phyloP scores from a whole-genome alignment of 1,284 basidiomycete genomes.

The Puccinia hordei region DNA sequence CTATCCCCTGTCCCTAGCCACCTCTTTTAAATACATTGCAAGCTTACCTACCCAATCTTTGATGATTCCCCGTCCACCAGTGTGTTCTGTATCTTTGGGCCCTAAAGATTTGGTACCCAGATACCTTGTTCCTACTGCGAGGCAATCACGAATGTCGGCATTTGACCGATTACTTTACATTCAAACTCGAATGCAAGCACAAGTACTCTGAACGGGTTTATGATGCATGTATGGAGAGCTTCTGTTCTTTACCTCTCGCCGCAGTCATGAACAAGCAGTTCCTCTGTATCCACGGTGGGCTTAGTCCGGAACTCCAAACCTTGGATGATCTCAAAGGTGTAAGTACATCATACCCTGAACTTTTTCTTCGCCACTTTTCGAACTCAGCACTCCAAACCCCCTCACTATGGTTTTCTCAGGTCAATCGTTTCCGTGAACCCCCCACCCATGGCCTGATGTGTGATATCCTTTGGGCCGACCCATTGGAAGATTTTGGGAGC shows the following conservation, averaged over 20 bases:
- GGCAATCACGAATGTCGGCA: conserved; percentile 98
- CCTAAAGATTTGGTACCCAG: conserved; percentile 91
- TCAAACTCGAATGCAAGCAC: conserved; percentile 93
- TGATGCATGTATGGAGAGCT: conserved; percentile 88
- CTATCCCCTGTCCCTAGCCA: conserved; percentile 9
- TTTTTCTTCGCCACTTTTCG: background rate
- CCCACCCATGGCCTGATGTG: conserved; percentile 93
- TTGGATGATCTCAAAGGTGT: conserved; percentile 83
- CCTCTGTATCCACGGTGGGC: conserved; percentile 88
- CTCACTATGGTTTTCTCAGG: conserved; percentile 62
- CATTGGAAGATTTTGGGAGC: conserved; percentile 86
- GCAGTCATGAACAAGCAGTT: conserved; percentile 98
- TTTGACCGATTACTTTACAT: conserved; percentile 94
- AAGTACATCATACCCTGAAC: conserved; percentile 56
- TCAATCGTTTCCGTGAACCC: conserved; percentile 92
- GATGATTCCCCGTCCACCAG: conserved; percentile 60
- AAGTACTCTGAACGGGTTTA: conserved; percentile 89
- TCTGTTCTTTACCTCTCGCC: conserved; percentile 85
- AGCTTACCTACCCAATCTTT: background rate
- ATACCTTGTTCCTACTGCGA: conserved; percentile 82
- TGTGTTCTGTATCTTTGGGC: conserved; percentile 88
- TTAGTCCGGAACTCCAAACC: conserved; percentile 85
- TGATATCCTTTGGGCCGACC: conserved; percentile 92
- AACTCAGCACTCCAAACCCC: conserved; percentile 7
- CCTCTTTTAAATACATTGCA: background rate